Base-by-base conservation (phyloP, 2,329 filamentous ascomycete genomes). In the Zasmidium cellare region DNA sequence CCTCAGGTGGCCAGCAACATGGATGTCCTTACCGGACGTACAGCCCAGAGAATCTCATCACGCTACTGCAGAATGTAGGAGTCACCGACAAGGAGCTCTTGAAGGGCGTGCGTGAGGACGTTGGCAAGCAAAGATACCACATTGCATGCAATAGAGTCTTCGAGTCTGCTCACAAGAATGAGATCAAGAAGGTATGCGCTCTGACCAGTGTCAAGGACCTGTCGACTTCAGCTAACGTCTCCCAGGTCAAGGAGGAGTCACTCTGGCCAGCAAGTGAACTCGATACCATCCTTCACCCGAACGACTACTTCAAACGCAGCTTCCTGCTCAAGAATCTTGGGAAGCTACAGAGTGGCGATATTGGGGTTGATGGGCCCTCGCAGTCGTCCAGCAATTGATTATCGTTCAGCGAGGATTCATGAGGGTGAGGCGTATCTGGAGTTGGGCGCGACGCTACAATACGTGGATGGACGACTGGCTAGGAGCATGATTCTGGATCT, bases 1-100 rank as follows among this genome's bases (percentile, higher is more conserved):
- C 93, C 0, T 90, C 92, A 0, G 85, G 90, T 0, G 92, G 92
- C 1, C 92, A 99, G 75, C 63, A 63, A 11, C 93, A 99, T 72
- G 94, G 94, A n/a, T 99, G 94, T 71, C 94, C 94, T 0, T 99
- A 97, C 73, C 83, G 94, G 25, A 93, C 97, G 71, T 97, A 96
- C 73, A 89, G 86, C 59, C 76, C 89, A 51, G 94, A 99, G 62
- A 99, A 97, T 67, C 81, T 99, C 41, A 84, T 88, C 23, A 75
- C 84, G 0, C 76, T 97, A 64, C 80, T 96, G 46, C 88, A 96
- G 71, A 79, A 83, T 16, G 89, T 90, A 48, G 94, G 93, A 0
- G 86, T 99, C 0, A 84, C 80, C 28, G 93, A 97, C 71, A 81
- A 87, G 46, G 84, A 88, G 1, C 84, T 96, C 19, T 73, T 97